These are phyloP conservation scores for Colletotrichum chlorophyti DNA, from an alignment of 2,329 filamentous ascomycete genomes.

Conservation along the genomic window DNA sequence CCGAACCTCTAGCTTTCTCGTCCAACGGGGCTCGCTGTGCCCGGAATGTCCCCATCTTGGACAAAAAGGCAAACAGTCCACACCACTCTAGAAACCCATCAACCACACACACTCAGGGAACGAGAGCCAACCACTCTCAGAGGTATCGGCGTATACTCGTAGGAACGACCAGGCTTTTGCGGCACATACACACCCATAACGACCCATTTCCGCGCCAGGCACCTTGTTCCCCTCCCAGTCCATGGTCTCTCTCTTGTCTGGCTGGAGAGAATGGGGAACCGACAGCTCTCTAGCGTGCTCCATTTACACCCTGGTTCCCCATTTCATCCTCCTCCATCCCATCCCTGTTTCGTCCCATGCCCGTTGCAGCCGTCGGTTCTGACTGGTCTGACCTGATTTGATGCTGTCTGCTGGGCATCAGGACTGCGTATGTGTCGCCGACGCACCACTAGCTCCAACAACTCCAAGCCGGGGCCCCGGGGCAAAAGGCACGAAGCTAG, in stretches of 20 bases:
- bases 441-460: conserved; percentile 6
- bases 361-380: conserved; percentile 18
- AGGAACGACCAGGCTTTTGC: too few species aligned
- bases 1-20: too few species aligned
- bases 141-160: too few species aligned
- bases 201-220: not conserved
- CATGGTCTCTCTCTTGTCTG: not conserved
- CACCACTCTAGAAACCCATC: too few species aligned
- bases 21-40: too few species aligned
- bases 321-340: conserved; percentile 4
- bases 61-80: too few species aligned
- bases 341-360: conserved; percentile 25
- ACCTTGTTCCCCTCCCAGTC: not conserved
- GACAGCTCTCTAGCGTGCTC: conserved; percentile 6
- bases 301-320: conserved; percentile 12
- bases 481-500: conserved; percentile 7
- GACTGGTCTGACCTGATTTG: conserved; percentile 16
- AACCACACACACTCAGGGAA: too few species aligned
- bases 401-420: not conserved
- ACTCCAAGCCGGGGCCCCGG: conserved; percentile 1
- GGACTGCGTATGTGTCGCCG: conserved; percentile 8
- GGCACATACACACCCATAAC: not conserved
- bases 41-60: too few species aligned
- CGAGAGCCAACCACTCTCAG: too few species aligned
- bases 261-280: conserved; percentile 5